Percentiles rank a stretch among this genome's conserved stretches.
These are phyloP conservation scores for Synchytrium microbalum DNA, from an alignment of 371 early-diverging fungal genomes.

Conservation along the genomic window DNA sequence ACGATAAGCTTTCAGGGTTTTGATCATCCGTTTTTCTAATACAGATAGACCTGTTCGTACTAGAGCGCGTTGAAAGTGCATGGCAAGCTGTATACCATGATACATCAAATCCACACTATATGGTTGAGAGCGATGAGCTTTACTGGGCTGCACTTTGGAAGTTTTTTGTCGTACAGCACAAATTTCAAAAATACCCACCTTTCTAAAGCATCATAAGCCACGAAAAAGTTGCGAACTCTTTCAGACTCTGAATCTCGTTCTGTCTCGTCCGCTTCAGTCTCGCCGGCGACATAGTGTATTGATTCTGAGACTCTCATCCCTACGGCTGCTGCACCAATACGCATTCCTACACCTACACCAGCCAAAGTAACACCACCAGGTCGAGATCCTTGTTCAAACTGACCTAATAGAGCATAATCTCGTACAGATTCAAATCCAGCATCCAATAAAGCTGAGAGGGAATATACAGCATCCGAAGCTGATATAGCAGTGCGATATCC, in stretches of 20 bases:
- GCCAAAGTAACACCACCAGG: conserved; percentile 15
- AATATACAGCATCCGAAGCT: conserved; percentile 75
- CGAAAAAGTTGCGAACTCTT: conserved; percentile 74
- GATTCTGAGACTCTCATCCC: conserved; percentile 17
- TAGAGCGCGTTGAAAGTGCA: conserved; percentile 64
- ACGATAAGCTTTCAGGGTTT: conserved; percentile 59
- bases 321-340: conserved; percentile 29
- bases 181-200: conserved; percentile 19
- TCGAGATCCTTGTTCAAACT: neutral
- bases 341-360: conserved; percentile 36
- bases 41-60: conserved; percentile 66
- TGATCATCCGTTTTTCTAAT: conserved; percentile 64
- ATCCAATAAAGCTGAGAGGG: conserved; percentile 68
- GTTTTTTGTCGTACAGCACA: too few species aligned
- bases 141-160: neutral
- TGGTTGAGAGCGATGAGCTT: neutral
- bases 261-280: conserved; percentile 13
- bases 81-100: conserved; percentile 62
- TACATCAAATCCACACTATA: conserved; percentile 45
- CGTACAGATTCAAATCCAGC: conserved; percentile 32
- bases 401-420: conserved; percentile 4
- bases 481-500: conserved; percentile 68
- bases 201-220: conserved; percentile 76
- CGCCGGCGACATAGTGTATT: conserved; percentile 13
- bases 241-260: conserved; percentile 17